Conservation (phyloP, 306 rosid genomes). For the Cajanus cajan region DNA sequence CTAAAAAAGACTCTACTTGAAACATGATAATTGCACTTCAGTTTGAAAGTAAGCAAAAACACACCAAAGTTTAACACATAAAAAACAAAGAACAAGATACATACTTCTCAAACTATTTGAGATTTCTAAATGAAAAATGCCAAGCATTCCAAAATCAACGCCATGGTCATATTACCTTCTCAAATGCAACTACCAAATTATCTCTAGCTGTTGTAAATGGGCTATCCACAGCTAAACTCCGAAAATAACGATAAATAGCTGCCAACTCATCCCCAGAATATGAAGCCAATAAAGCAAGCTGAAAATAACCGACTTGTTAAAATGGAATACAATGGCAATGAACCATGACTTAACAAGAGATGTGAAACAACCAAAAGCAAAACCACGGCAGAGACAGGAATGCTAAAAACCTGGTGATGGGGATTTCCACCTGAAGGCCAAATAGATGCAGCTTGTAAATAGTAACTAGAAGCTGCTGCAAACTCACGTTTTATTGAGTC, state of each 20-base stretch:
- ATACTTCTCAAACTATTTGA: neutral
- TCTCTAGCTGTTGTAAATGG: slow-evolving; percentile 97
- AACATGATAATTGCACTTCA: neutral
- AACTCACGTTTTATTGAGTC: slow-evolving; percentile 84
- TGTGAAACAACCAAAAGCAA: neutral
- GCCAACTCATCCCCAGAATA: slow-evolving; percentile 82
- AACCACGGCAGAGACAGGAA: neutral
- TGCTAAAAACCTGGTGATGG: slow-evolving; percentile 82
- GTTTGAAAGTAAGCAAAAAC: neutral
- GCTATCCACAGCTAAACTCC: slow-evolving; percentile 87
- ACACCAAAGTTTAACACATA: neutral
- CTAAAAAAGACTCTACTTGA: slow-evolving; percentile 6
- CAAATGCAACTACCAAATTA: slow-evolving; percentile 89
- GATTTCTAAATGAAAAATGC: neutral
- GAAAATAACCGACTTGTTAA: slow-evolving; percentile 34
- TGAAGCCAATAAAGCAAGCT: slow-evolving; percentile 97
- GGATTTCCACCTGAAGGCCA: slow-evolving; percentile 96
- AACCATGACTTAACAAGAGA: neutral
- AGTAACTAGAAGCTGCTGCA: slow-evolving; percentile 94
- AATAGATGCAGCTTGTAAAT: slow-evolving; percentile 86
- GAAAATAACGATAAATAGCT: slow-evolving; percentile 82
- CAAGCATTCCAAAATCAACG: neutral
- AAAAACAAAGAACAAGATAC: neutral
- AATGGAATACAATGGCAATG: neutral
- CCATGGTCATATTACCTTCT: slow-evolving; percentile 60